These are phyloP conservation scores for Beverwykella pulmonaria DNA, from an alignment of 495 filamentous ascomycete species.

Conservation along the genomic window DNA sequence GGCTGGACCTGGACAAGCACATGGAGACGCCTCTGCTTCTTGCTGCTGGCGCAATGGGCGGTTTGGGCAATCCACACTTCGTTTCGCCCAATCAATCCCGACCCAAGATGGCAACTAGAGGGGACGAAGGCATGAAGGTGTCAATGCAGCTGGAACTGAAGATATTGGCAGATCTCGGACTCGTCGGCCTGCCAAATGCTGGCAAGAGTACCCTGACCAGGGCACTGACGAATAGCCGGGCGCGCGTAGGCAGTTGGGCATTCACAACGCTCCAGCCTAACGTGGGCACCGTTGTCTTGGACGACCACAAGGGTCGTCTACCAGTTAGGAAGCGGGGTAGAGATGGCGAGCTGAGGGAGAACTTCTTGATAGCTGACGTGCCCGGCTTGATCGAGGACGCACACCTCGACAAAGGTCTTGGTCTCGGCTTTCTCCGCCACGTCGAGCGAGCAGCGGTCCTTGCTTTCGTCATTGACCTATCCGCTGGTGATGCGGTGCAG, in stretches of 20 bases:
- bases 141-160: constrained; percentile 90
- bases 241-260: constrained; percentile 91
- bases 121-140: constrained; percentile 75
- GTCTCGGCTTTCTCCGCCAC: constrained; percentile 88
- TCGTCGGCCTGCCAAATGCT: constrained; percentile 94
- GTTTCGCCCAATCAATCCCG: constrained; percentile 65
- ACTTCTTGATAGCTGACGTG: constrained; percentile 94
- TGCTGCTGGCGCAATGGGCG: constrained; percentile 85
- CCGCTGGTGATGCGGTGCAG: constrained; percentile 72
- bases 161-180: constrained; percentile 88
- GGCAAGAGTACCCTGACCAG: constrained; percentile 93
- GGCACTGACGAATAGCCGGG: constrained; percentile 79
- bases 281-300: constrained; percentile 91
- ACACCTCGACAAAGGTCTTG: constrained; percentile 88
- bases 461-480: constrained; percentile 90
- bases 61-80: constrained; percentile 93
- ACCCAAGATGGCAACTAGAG: constrained; percentile 86
- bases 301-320: constrained; percentile 74
- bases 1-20: constrained; percentile 77
- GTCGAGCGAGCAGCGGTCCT: constrained; percentile 90
- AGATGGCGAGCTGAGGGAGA: constrained; percentile 58
- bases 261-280: constrained; percentile 95
- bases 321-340: constrained; percentile 41
- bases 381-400: constrained; percentile 89
- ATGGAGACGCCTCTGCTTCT: constrained; percentile 85